Percentiles rank a stretch among this genome's conserved stretches.
Conservation (phyloP, 2,329 filamentous ascomycete species). For the Colletotrichum graminicola region DNA sequence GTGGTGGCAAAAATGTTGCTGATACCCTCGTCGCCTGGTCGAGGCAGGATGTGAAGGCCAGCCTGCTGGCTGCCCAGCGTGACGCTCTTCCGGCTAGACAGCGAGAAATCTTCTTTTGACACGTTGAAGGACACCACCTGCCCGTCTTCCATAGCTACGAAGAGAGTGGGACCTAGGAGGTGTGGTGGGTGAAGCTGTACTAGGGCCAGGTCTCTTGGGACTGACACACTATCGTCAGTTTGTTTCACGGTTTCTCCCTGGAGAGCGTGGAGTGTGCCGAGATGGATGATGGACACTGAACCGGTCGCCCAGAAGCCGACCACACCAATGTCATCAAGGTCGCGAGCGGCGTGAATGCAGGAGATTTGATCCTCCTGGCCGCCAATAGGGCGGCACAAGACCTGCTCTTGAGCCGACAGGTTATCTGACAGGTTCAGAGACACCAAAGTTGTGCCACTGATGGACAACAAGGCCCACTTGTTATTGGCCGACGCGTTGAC, state of each 20-base stretch:
- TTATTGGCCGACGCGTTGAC: slow-evolving; percentile 83
- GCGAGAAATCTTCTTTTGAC: slow-evolving; percentile 67
- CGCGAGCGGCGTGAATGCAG: slow-evolving; percentile 80
- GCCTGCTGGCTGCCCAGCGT: slow-evolving; percentile 89
- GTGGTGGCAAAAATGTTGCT: slow-evolving; percentile 93
- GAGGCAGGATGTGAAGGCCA: slow-evolving; percentile 81
- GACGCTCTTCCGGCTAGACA: slow-evolving; percentile 83
- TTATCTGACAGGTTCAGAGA: slow-evolving; percentile 74
- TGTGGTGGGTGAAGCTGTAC: slow-evolving; percentile 78
- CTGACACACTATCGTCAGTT: slow-evolving; percentile 76
- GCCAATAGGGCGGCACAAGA: slow-evolving; percentile 64
- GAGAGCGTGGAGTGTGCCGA: slow-evolving; percentile 74
- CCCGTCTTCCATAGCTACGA: slow-evolving; percentile 93
- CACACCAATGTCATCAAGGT: slow-evolving; percentile 75
- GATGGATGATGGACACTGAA: slow-evolving; percentile 78
- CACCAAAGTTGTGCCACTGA: slow-evolving; percentile 79
- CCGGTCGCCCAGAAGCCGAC: slow-evolving; percentile 92
- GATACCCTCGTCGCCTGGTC: slow-evolving; percentile 65
- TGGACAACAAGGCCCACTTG: slow-evolving; percentile 77
- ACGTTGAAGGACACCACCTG: slow-evolving; percentile 88
- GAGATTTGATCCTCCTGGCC: slow-evolving; percentile 78
- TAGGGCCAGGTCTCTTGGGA: slow-evolving; percentile 85
- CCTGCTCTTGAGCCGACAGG: slow-evolving; percentile 69
- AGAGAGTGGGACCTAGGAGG: slow-evolving; percentile 75
- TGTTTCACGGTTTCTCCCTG: slow-evolving; percentile 72